Evolutionary conservation across 192 early-diverging fungal genomes (phyloP), one percentile per base, ranked within the genome.

Genomic region (Coemansia sp.): DNA sequence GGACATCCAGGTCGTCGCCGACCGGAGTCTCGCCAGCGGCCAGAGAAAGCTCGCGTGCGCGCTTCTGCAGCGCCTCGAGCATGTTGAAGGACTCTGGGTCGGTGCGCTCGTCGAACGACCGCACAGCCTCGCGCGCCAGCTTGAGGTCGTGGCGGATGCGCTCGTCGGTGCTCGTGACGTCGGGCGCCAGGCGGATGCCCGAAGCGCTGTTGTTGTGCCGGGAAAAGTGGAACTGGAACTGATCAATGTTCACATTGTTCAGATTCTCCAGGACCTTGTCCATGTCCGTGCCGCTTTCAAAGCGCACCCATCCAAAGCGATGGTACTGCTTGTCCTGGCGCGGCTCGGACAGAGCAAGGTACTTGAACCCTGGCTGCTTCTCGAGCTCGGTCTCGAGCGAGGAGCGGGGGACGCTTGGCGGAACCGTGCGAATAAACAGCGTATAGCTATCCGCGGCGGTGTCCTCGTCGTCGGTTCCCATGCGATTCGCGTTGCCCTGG

Each of bases 241-340:
- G 67, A 45, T 79, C 71, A 60, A 87, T 77, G 42, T 68, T 73
- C 47, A 85, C 69, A 61, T 84, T 78, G 61, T 91, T 81, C 53
- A 92, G 72, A 35, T 75, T 69, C 22, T 85, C 81, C 64, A 86
- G 68, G 20, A 89, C 88, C 45, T 72, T 78, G 13, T 88, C 84
- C 72, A 96, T 83, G 66, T 96, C 89, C n/a, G 91, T 90, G 20
- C 88, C 92, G 25, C 90, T 79, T 52, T 88, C 84, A 64, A 97
- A 96, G 22, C 88, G 84, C 62, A 93, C 87, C 96, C 96, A 98
- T 11, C 93, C 96, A 60, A 94, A 83, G 16, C 96, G 89, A 70
- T 90, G 85, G 73, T 90, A 90, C 62, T 91, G 88, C 71, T 91
- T 91, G 66, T 85, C 82, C 29, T 90, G 85, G 20, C 85, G 85